Evolutionary conservation across 768 basidiomycete species (phyloP), one percentile per base, ranked within the genome.

Genomic region (Auricularia sp.): DNA sequence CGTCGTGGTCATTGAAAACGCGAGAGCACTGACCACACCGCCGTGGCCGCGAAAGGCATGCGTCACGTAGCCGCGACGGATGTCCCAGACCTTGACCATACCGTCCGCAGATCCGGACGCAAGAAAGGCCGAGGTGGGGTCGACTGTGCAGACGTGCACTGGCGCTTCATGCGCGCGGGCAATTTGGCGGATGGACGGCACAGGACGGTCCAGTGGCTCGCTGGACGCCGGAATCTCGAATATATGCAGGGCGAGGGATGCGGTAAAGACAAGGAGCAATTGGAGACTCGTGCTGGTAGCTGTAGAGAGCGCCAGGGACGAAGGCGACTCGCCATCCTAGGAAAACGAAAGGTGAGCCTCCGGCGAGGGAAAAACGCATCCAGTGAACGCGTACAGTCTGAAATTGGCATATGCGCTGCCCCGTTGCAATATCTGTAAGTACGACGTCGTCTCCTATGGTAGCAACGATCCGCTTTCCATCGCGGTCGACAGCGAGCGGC

Each of bases 101-200:
- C 97, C 96, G 68, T 99, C 97, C 6, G 96, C 93, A 11, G 96
- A 90, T 1, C 97, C 97, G 18, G 95, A 96, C 6, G 97, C 97
- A 67, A 98, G 82, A 68, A 96, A 89, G 1, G 90, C 87, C 1
- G 91, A 93, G 8, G 90, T 90, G 18, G 88, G 91, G 77, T 92
- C 95, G 14, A 84, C 75, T 67, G 81, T 84, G 71, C 91, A 91
- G 63, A 95, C 88, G 71, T 98, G 93, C 58, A 98, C 88, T 12
- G 97, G 96, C 3, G 94, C 90, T 62, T 94, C 90, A 70, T 99
- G 97, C 3, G 95, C 92, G 67, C 85, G 87, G 3, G 91, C 79
- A 58, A 95, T 79, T 61, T 87, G 82, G 61, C 94, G 90, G 18
- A 81, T 77, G 8, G 93, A 91, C 39, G 84, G 82, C 2, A 94